Base-by-base conservation (phyloP, 2,329 filamentous ascomycete genomes). In the Pseudogymnoascus sp. region DNA sequence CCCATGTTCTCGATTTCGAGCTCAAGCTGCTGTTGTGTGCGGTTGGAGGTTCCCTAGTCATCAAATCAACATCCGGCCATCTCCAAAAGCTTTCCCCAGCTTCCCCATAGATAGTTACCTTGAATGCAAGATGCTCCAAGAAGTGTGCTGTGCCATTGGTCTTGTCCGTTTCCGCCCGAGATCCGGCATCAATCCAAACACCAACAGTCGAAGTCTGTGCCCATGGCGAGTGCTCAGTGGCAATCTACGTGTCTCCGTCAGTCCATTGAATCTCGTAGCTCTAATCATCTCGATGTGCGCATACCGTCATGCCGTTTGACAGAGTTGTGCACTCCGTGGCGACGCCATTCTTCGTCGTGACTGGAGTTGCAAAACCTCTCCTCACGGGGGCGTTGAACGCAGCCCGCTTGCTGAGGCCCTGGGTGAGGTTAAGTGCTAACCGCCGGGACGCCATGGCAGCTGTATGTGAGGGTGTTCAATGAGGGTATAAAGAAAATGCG, bases 1-100 rank as follows among this genome's bases (percentile, higher is more conserved):
- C 94, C 94, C 90, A 99, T 97, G 82, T 99, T 99, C 85, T 99
- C 94, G 74, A 99, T 97, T 83, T 99, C 94, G 68, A 99, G 87
- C 82, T 99, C 94, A 76, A 99, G 84, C 81, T 99, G 94, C 76
- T 95, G 89, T 80, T 99, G 94, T 68, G 89, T 92, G 78, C 94
- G 87, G 82, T 89, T 96, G 78, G 89, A 84, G 70, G 94, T 99
- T 72, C 94, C 94, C 92, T 92, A 66, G 63, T 60, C 9, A 48
- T 58, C 63, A 63, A 48, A 62, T 73, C 64, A 73, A 66, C 61
- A 42, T 36, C 52, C 58, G 36, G 59, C 39, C 36, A 48, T 61
- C 60, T 35, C 62, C 10, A 33, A 55, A 52, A 55, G 21, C 42
- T 55, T 58, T 55, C 8, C 27, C 25, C 25, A 60, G 62, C 39